These are phyloP conservation scores for Lodderomyces orthopsilosis DNA, from an alignment of 1,139 yeast species.

Conservation along the genomic window DNA sequence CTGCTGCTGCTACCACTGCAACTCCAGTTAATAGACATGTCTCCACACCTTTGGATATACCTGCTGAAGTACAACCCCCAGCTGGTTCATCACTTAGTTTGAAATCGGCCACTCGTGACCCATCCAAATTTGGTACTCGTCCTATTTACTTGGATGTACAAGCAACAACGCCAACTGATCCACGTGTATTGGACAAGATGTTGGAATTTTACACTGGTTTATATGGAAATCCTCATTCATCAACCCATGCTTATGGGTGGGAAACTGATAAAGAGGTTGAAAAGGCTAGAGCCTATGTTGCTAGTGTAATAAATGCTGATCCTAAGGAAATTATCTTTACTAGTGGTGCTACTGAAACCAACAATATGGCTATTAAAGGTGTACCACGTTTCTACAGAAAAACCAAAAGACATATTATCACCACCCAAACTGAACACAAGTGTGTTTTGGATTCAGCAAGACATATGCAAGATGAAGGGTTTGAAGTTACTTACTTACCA, in stretches of 20 bases:
- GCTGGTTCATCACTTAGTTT: slow-evolving; percentile 44
- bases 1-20: slow-evolving; percentile 4
- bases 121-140: slow-evolving; percentile 57
- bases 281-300: slow-evolving; percentile 76
- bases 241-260: slow-evolving; percentile 99
- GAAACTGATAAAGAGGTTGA: slow-evolving; percentile 94
- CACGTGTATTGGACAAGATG: slow-evolving; percentile 94
- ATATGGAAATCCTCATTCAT: slow-evolving; percentile 96
- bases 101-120: slow-evolving; percentile 46
- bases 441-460: slow-evolving; percentile 96
- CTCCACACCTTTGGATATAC: slow-evolving; percentile 17
- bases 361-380: slow-evolving; percentile 93
- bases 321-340: slow-evolving; percentile 96
- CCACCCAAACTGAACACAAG: slow-evolving; percentile 96
- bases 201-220: slow-evolving; percentile 86
- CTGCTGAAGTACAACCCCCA: slow-evolving; percentile 33
- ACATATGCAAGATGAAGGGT: slow-evolving; percentile 93
- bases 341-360: slow-evolving; percentile 96
- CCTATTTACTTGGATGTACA: slow-evolving; percentile 95
- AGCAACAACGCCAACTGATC: slow-evolving; percentile 98
- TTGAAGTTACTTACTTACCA: slow-evolving; percentile 89
- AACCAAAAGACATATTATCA: slow-evolving; percentile 89
- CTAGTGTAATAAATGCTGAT: slow-evolving; percentile 84
- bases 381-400: slow-evolving; percentile 89
- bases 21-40: slow-evolving; percentile 20